Evolutionary conservation across 2,329 filamentous ascomycete genomes (phyloP).

Genomic region (Geoglossum cookeanum): DNA sequence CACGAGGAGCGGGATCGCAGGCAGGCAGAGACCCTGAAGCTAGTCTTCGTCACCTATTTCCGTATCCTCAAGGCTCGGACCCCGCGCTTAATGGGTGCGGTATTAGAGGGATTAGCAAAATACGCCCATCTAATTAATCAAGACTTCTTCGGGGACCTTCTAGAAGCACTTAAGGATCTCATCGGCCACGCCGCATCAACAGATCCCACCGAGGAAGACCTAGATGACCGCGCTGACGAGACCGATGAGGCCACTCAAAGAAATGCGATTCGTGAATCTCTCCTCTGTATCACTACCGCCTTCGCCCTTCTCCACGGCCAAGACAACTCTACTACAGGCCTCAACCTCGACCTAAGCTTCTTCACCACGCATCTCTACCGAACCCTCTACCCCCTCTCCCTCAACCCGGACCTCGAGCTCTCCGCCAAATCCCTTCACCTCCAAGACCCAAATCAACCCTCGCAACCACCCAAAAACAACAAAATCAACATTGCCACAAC

Average conservation of each 20-base stretch:
- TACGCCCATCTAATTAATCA: slow-evolving; percentile 97
- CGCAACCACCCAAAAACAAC: slow-evolving; percentile 24
- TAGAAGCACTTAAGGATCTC: slow-evolving; percentile 86
- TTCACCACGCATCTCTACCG: slow-evolving; percentile 91
- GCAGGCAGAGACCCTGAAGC: slow-evolving; percentile 87
- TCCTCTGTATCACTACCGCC: slow-evolving; percentile 89
- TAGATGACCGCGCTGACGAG: slow-evolving; percentile 28
- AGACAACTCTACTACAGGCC: slow-evolving; percentile 66
- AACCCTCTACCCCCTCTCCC: slow-evolving; percentile 56
- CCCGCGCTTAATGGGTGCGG: slow-evolving; percentile 83
- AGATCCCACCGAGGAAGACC: slow-evolving; percentile 23
- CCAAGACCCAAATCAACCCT: slow-evolving; percentile 36
- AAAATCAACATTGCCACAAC: slow-evolving; percentile 92
- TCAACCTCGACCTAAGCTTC: slow-evolving; percentile 83
- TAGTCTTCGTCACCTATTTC: slow-evolving; percentile 92
- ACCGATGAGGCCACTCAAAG: slow-evolving; percentile 31
- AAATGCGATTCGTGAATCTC: slow-evolving; percentile 66
- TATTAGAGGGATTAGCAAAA: slow-evolving; percentile 80
- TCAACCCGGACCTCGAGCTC: slow-evolving; percentile 74
- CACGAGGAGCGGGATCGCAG: slow-evolving; percentile 87
- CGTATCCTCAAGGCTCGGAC: slow-evolving; percentile 71
- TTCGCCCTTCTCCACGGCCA: slow-evolving; percentile 93
- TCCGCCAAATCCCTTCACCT: slow-evolving; percentile 55
- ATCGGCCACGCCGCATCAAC: slow-evolving; percentile 43
- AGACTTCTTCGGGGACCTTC: slow-evolving; percentile 90